Conservation (phyloP, 2,329 filamentous ascomycete genomes). For the Drechslerella stenobrocha region DNA sequence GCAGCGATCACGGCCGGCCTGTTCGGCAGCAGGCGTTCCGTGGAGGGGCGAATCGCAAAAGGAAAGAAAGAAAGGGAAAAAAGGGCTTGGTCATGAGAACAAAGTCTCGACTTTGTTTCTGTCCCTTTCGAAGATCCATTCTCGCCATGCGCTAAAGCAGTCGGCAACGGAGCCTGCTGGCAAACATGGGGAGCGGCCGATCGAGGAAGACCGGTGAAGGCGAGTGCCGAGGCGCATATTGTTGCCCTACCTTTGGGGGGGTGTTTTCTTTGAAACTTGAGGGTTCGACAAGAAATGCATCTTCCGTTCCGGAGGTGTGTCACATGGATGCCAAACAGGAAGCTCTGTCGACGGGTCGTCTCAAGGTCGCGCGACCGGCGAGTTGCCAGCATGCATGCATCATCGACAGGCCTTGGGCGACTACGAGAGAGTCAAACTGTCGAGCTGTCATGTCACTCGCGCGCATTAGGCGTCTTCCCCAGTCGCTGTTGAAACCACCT, state of each 20-base stretch:
- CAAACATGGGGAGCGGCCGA: conserved; percentile 4
- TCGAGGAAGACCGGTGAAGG: background rate
- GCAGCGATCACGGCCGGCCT: background rate
- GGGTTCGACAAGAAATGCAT: background rate
- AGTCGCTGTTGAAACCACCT: conserved; percentile 3
- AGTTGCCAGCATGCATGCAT: no score
- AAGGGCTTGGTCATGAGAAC: background rate
- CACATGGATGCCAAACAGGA: conserved; percentile 3
- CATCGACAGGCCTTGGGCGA: background rate
- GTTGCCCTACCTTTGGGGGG: no score
- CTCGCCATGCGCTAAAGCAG: background rate
- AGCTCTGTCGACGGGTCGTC: background rate
- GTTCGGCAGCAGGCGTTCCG: conserved; percentile 1
- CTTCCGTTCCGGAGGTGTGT: background rate
- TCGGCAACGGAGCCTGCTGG: background rate
- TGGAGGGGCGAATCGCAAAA: background rate
- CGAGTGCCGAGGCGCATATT: background rate
- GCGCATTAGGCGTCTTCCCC: background rate
- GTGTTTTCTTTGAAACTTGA: no score
- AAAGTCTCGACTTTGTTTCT: background rate
- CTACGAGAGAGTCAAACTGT: background rate
- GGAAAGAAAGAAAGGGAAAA: background rate
- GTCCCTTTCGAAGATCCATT: background rate
- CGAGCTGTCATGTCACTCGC: conserved; percentile 1
- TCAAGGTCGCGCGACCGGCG: no score